A percentile compares a stretch with the other conserved stretches of the same genome.
Conservation (phyloP, 768 basidiomycete species). For the Auricularia sp. region DNA sequence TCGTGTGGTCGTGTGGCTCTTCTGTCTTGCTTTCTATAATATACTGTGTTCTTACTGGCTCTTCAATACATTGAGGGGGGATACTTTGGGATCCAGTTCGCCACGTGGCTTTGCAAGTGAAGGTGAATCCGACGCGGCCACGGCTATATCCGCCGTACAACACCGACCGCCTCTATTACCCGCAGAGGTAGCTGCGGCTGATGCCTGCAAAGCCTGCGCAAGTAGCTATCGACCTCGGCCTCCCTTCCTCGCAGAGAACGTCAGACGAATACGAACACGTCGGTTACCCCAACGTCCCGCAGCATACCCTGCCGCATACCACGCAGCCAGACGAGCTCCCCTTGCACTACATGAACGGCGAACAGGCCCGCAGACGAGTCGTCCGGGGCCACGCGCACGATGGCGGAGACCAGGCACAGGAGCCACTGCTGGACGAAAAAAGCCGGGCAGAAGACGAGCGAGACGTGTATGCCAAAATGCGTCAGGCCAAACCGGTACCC, state of each 20-base stretch:
- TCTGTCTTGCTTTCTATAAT: not conserved
- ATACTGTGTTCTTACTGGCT: not conserved
- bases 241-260: conserved; percentile 35
- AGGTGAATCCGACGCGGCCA: no score
- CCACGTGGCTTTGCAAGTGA: no score
- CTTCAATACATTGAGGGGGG: not conserved
- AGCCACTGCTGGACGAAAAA: conserved; percentile 16
- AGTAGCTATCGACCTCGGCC: conserved; percentile 61
- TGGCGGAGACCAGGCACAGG: not conserved
- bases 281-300: conserved; percentile 36
- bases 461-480: conserved; percentile 44
- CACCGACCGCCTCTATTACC: no score
- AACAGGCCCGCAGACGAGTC: conserved; percentile 36
- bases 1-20: not conserved
- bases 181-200: not conserved
- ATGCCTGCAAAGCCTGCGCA: conserved; percentile 19
- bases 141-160: no score
- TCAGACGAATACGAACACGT: conserved; percentile 68
- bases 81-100: no score
- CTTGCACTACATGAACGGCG: conserved; percentile 43
- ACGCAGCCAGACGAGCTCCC: conserved; percentile 30
- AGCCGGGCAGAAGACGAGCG: conserved; percentile 46
- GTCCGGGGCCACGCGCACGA: conserved; percentile 16
- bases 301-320: conserved; percentile 11
- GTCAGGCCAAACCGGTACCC: conserved; percentile 11